phyloP scores from a whole-genome alignment of 1,284 basidiomycete species.

The Ceratobasidium sp. region DNA sequence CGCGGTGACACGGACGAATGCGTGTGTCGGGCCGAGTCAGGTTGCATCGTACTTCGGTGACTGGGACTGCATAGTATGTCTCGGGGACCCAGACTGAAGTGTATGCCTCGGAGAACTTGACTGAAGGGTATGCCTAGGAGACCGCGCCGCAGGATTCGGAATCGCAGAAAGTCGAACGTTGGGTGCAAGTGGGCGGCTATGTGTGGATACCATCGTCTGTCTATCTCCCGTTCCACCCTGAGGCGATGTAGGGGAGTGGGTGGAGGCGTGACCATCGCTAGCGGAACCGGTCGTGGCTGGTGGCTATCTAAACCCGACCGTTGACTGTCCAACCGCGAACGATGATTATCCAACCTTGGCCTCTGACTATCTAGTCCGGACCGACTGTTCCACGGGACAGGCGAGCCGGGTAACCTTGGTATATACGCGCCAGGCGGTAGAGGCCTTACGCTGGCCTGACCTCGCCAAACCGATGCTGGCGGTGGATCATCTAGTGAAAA shows the following conservation, averaged over 20 bases:
- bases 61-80: background rate
- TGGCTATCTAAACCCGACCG: too few relatives aligned
- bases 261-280: background rate
- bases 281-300: too few relatives aligned
- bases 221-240: too few relatives aligned
- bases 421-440: conserved; percentile 16
- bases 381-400: background rate
- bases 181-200: background rate
- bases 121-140: background rate
- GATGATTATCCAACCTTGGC: too few relatives aligned
- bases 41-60: background rate
- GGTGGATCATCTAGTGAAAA: background rate
- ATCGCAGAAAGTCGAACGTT: background rate
- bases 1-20: too few relatives aligned
- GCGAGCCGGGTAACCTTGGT: background rate
- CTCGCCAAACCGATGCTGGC: background rate
- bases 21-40: too few relatives aligned
- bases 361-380: too few relatives aligned
- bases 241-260: background rate
- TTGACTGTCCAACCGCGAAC: too few relatives aligned
- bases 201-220: too few relatives aligned
- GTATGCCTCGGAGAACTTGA: background rate
- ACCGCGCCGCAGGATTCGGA: background rate
- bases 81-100: background rate
- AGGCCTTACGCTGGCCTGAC: background rate